Percentiles rank a stretch among this genome's conserved stretches.
phyloP scores from a whole-genome alignment of 2,329 filamentous ascomycete species.

The Aspergillus sp. region DNA sequence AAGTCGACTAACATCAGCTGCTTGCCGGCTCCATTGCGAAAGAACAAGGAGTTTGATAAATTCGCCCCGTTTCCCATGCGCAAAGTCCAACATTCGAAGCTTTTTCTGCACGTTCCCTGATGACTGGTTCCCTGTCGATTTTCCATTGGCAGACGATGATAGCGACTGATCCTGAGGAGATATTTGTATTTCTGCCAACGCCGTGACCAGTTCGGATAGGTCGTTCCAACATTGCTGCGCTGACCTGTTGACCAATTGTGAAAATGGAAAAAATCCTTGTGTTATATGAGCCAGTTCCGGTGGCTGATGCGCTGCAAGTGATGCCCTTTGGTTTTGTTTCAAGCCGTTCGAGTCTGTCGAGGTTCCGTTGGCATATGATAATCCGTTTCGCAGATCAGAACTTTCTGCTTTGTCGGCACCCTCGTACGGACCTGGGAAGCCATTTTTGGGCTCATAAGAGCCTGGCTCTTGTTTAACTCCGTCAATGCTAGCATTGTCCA shows the following conservation, averaged over 20 bases:
- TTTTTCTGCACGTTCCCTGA: constrained; percentile 68
- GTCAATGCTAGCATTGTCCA: constrained; percentile 29
- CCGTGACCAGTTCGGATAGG: constrained; percentile 60
- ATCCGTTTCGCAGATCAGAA: constrained; percentile 15
- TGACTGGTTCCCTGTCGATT: constrained; percentile 28
- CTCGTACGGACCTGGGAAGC: constrained; percentile 9
- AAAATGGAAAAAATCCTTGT: constrained; percentile 66
- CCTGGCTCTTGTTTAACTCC: constrained; percentile 17
- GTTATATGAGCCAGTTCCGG: constrained; percentile 61
- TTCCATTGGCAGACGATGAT: constrained; percentile 18
- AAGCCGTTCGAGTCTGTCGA: constrained; percentile 7
- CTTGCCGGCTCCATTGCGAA: constrained; percentile 77
- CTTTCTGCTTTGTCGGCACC: constrained; percentile 10
- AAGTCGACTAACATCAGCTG: constrained; percentile 70
- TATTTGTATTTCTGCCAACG: constrained; percentile 61
- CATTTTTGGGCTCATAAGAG: constrained; percentile 19
- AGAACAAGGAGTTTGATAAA: constrained; percentile 92
- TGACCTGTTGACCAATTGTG: constrained; percentile 65
- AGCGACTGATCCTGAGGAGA: constrained; percentile 36
- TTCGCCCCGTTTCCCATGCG: constrained; percentile 69
- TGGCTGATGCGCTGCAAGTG: constrained; percentile 18
- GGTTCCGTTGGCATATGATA: constrained; percentile 21
- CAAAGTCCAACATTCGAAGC: constrained; percentile 63
- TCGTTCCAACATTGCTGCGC: constrained; percentile 77
- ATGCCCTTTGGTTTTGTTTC: constrained; percentile 4